These are phyloP conservation scores for Vigna angularis DNA, from an alignment of 306 rosid genomes.

Conservation along the genomic window DNA sequence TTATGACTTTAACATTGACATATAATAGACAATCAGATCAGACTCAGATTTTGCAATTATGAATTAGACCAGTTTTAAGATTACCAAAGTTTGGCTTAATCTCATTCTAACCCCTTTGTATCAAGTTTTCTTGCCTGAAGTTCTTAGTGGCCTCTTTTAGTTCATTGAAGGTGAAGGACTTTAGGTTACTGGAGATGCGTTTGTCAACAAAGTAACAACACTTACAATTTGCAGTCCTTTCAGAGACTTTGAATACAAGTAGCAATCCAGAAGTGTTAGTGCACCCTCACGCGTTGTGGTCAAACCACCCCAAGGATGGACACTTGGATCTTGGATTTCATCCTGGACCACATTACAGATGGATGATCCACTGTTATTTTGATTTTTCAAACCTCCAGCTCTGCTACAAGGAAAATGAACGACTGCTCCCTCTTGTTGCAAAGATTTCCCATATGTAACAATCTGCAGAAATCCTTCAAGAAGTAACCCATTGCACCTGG, in stretches of 20 bases:
- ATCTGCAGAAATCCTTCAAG: conserved; percentile 98
- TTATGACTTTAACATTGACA: not conserved
- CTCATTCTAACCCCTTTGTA: conserved; percentile 12
- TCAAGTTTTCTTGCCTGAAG: conserved; percentile 73
- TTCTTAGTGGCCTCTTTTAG: conserved; percentile 80
- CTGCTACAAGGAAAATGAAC: conserved; percentile 57
- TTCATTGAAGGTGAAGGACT: conserved; percentile 77
- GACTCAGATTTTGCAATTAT: not conserved
- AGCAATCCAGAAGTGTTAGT: conserved; percentile 87
- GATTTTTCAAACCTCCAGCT: conserved; percentile 62
- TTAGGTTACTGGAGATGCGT: conserved; percentile 51
- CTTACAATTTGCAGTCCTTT: conserved; percentile 90
- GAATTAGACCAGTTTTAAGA: not conserved
- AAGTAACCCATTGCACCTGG: conserved; percentile 97
- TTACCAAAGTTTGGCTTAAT: not conserved
- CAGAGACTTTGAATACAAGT: conserved; percentile 77
- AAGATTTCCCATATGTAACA: conserved; percentile 90
- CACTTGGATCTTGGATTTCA: conserved; percentile 89
- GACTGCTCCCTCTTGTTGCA: conserved; percentile 72
- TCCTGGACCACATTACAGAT: conserved; percentile 62
- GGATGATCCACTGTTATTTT: conserved; percentile 59
- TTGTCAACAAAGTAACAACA: conserved; percentile 37
- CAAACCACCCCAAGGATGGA: conserved; percentile 99
- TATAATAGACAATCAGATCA: not conserved
- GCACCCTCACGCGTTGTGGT: conserved; percentile 89